A percentile compares a stretch with the other conserved stretches of the same genome.
phyloP scores from a whole-genome alignment of 495 filamentous ascomycete species.

The Tuber borchii region DNA sequence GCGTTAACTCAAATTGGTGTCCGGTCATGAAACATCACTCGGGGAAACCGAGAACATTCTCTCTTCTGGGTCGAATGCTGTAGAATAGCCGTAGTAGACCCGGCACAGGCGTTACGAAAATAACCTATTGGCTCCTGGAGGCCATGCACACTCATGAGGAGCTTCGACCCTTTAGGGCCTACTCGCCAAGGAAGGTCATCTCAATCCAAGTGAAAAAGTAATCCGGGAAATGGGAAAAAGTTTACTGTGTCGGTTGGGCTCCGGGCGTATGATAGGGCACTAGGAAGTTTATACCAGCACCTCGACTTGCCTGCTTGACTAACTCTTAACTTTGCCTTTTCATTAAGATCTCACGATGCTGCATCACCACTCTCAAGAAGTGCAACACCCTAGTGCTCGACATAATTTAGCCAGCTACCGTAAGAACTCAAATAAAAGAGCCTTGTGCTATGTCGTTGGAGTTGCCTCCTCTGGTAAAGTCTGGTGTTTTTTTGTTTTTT shows the following conservation, averaged over 20 bases:
- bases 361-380: not conserved
- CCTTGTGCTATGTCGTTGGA: too few relatives aligned
- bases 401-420: not conserved
- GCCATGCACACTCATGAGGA: not conserved
- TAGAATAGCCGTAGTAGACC: not conserved
- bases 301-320: too few relatives aligned
- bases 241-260: too few relatives aligned
- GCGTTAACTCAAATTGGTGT: not conserved
- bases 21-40: not conserved
- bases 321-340: too few relatives aligned
- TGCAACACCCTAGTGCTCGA: not conserved
- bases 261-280: too few relatives aligned
- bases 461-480: too few relatives aligned
- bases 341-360: too few relatives aligned
- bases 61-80: not conserved
- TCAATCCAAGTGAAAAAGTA: not conserved
- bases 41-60: not conserved
- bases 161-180: not conserved
- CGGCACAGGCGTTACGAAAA: not conserved
- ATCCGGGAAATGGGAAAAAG: not conserved
- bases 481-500: too few relatives aligned
- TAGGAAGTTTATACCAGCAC: not conserved
- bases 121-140: not conserved
- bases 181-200: not conserved
- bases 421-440: too few relatives aligned